phyloP scores from a whole-genome alignment of 805 yeast genomes.

The Metschnikowia orientalis region DNA sequence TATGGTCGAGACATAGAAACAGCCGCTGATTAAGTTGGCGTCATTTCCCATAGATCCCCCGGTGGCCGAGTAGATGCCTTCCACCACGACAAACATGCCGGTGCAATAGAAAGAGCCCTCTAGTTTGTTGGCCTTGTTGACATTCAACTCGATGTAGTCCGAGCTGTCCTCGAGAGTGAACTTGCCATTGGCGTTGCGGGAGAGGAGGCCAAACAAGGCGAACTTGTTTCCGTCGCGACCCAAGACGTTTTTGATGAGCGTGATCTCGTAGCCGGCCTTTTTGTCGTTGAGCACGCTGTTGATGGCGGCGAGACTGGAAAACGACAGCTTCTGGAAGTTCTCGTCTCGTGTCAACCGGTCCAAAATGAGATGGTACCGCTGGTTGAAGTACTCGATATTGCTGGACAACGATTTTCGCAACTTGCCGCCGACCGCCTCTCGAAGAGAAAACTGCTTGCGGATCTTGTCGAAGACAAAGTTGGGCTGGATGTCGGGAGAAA shows the following conservation, averaged over 20 bases:
- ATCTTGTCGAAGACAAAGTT: constrained; percentile 55
- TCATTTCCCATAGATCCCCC: constrained; percentile 39
- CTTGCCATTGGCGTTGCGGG: constrained; percentile 58
- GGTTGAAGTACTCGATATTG: constrained; percentile 40
- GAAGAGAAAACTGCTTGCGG: constrained; percentile 53
- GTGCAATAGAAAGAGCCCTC: constrained; percentile 61
- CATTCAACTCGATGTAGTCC: constrained; percentile 65
- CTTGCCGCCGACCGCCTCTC: constrained; percentile 13
- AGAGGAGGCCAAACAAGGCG: constrained; percentile 70
- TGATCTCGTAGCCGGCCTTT: constrained; percentile 37
- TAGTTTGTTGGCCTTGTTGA: constrained; percentile 58
- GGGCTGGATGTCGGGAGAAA: constrained; percentile 64
- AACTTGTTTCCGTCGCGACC: constrained; percentile 82
- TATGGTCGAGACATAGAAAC: constrained; percentile 68
- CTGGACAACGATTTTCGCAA: constrained; percentile 14
- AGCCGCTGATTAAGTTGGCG: constrained; percentile 34
- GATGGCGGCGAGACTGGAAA: constrained; percentile 42
- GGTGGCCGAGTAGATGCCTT: constrained; percentile 76
- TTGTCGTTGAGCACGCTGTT: constrained; percentile 19
- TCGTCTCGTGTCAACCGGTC: constrained; percentile 78
- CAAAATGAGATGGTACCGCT: constrained; percentile 57
- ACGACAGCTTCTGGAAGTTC: constrained; percentile 54
- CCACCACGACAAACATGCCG: constrained; percentile 77
- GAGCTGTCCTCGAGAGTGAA: constrained; percentile 78
- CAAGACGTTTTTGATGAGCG: constrained; percentile 74